These are phyloP conservation scores for Pythium aquatile DNA, from an alignment of 352 stramenopile species.

Conservation along the genomic window DNA sequence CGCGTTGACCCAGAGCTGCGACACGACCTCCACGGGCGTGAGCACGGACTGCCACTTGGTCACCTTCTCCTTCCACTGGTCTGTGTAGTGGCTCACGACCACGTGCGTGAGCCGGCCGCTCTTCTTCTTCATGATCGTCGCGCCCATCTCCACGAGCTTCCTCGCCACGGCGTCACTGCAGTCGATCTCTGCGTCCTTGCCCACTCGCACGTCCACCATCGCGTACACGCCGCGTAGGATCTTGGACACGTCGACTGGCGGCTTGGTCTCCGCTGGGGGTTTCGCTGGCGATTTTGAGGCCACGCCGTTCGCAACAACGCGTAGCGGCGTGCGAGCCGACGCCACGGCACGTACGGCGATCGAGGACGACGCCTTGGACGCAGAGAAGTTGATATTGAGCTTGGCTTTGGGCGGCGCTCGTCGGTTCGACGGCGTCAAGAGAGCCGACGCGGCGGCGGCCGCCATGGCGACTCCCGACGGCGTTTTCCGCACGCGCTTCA, in stretches of 20 bases:
- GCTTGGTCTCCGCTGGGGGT: conserved; percentile 9
- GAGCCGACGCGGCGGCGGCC: neutral
- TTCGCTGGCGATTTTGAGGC: neutral
- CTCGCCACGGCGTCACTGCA: conserved; percentile 69
- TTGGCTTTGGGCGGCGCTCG: conserved; percentile 22
- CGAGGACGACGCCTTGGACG: neutral
- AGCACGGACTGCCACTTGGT: conserved; percentile 51
- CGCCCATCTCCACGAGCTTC: conserved; percentile 67
- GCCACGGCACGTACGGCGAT: neutral
- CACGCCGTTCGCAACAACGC: neutral
- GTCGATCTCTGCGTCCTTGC: conserved; percentile 68
- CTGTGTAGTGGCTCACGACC: conserved; percentile 69
- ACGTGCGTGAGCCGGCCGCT: conserved; percentile 72
- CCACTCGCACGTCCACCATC: conserved; percentile 77
- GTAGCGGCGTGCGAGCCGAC: neutral
- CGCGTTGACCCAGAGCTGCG: conserved; percentile 80
- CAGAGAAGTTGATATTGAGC: conserved; percentile 24
- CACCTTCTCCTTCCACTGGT: conserved; percentile 69
- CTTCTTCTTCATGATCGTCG: conserved; percentile 65
- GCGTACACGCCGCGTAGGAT: conserved; percentile 49
- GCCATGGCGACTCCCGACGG: neutral
- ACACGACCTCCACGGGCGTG: conserved; percentile 62
- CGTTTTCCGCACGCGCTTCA: neutral
- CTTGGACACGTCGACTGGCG: conserved; percentile 19
- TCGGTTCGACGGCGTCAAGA: conserved; percentile 1